Evolutionary conservation across 495 filamentous ascomycete genomes (phyloP), one percentile per base, ranked within the genome.

Genomic region (Aspergillus saccharolyticus): DNA sequence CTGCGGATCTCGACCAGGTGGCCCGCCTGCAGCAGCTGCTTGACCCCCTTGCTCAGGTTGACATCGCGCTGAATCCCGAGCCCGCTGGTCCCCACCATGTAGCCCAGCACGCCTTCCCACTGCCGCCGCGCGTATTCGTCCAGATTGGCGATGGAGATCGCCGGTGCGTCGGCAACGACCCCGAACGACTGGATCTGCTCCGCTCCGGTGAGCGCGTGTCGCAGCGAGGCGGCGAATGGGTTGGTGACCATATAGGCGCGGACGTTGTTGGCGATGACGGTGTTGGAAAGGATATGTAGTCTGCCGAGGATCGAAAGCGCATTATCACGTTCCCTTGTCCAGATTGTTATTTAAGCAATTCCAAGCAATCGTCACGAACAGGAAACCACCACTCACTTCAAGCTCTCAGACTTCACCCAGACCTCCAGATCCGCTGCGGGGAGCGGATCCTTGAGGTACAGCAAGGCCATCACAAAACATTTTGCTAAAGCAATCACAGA

Each of bases 51-150:
- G 62, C 89, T 90, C 52, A 94, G 85, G 8, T 80, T 76, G 18
- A 74, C 73, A 14, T 74, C 72, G n/a, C 68, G 73, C 55, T 71
- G 71, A 63, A 59, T 80, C 54, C 43, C 80, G 65, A 70, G 80
- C 66, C 78, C 83, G 54, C 80, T 80, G 39, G 80, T 86, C 48
- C 86, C 86, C 28, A 98, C 94, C 72, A 98, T 92, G 67, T 93
- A 98, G 68, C 96, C 91, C 30, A 97, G 73, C 10, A 98, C 95
- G 8, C 89, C 86, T 69, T 98, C 95, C 90, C 95, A 98, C 66
- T 96, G 93, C 58, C 79, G 81, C 48, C 87, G 80, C 15, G 92
- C 93, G 72, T 91, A 96, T 24, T 83, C 77, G 60, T 98, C 95
- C n/a, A 98, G 79, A 64, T 85, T 88, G 19, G 75, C 62, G 5